Base-by-base conservation (phyloP, 2,329 filamentous ascomycete genomes). In the Verticillium isaacii region DNA sequence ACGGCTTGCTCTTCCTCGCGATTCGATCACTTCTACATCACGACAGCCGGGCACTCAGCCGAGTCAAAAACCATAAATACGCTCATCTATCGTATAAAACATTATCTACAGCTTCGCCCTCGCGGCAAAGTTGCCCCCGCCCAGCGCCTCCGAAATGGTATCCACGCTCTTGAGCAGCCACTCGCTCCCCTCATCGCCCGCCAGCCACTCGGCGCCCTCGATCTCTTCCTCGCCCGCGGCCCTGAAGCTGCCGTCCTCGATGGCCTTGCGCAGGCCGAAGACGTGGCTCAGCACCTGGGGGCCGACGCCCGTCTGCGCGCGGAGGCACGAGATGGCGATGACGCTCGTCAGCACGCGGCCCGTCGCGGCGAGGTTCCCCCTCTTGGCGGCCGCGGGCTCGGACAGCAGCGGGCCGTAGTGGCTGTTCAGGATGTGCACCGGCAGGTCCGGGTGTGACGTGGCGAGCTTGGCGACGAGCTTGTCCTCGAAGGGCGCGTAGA, bases 281-380 rank as follows among this genome's bases (percentile, higher is more conserved):
- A 95, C 82, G 74, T 96, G 92, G 66, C 88, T 92, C 19, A 90
- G 76, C 14, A 96, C 90, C 79, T 95, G 92, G 1, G 91, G 92
- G 0, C 87, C 92, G 0, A 95, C 92, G 0, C 92, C 92, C 11
- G 89, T 90, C 80, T 95, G 92, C 55, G 91, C 84, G 3, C 92
- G 78, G 72, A 96, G 73, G 69, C 90, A 93, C 5, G 90, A 82
- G 34, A 96, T 82, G 0, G 89, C 92, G 5, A 93, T 81, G 14
- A 95, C 74, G 60, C 85, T 89, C 0, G 91, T 95, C 64, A 92
- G 75, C 0, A 91, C 83, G 1, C 92, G 77, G 0, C 92, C 92
- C 0, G 91, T 84, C 19, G 80, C 83, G 0, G 76, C 79, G 25
- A 80, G 71, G 0, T 80, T 81, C 25, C 75, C 77, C 5, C 74